These are phyloP conservation scores for Vigna mungo DNA, from an alignment of 306 rosid genomes.

Conservation along the genomic window DNA sequence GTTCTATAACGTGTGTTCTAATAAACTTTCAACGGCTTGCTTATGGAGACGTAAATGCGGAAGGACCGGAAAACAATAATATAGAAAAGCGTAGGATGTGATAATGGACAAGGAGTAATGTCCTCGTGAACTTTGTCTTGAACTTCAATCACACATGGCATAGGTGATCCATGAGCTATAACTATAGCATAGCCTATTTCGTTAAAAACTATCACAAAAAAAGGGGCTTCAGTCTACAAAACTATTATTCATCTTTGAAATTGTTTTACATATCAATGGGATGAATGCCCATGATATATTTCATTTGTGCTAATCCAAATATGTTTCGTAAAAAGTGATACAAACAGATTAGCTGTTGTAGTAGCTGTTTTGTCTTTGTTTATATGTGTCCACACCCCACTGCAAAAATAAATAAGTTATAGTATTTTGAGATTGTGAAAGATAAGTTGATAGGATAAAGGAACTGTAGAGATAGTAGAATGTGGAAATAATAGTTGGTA, in stretches of 20 bases:
- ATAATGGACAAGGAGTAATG: conserved; percentile 16
- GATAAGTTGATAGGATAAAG: too few relatives aligned
- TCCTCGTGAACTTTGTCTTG: conserved; percentile 44
- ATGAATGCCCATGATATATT: background rate
- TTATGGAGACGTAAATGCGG: background rate
- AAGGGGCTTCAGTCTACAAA: background rate
- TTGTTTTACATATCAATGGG: conserved; percentile 5
- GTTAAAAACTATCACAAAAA: conserved; percentile 20
- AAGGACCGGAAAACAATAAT: conserved; percentile 22
- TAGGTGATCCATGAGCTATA: conserved; percentile 43
- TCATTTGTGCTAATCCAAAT: conserved; percentile 26
- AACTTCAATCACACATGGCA: conserved; percentile 28
- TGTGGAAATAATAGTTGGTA: too few relatives aligned
- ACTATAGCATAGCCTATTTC: conserved; percentile 9
- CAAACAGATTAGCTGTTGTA: background rate
- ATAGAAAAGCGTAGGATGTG: conserved; percentile 22
- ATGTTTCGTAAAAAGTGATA: conserved; percentile 1
- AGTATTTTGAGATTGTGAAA: too few relatives aligned
- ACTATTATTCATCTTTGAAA: conserved; percentile 20
- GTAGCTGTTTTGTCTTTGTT: background rate
- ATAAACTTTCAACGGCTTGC: conserved; percentile 12
- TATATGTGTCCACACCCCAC: background rate
- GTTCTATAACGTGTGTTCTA: background rate
- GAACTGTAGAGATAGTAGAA: too few relatives aligned
- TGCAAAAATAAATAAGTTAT: background rate